Base-by-base conservation (phyloP, 1,139 yeast species). In the Meyerozyma athensensis region DNA sequence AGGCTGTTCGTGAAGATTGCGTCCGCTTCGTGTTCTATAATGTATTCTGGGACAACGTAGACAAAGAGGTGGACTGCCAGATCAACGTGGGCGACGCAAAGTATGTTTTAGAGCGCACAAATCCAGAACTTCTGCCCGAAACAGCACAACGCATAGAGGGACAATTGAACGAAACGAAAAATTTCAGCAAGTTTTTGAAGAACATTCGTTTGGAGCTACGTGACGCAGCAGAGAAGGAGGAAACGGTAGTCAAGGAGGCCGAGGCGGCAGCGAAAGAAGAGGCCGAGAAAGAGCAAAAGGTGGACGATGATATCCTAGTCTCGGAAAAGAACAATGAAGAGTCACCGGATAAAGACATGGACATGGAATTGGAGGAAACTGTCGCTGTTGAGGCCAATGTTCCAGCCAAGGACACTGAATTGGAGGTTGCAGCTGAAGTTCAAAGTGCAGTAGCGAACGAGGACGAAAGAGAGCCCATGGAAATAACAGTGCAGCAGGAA, bases 11-110 rank as follows among this genome's bases (percentile, higher is more conserved):
- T 3, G 59, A 58, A 7, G 70, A 68, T 37, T 40, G 61, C 9
- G 50, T 75, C 26, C 52, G 53, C 38, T 68, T 75, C 40, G 52
- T 55, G 2, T 75, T 75, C 43, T 53, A 47, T 19, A 72, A 74
- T 43, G 54, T 75, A n/a, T 73, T 68, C 39, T 57, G 69, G 10
- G 53, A 60, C 26, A 56, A 72, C 39, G 51, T 59, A 13, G 66
- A 62, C 30, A 57, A 58, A 21, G 67, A 64, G 43, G 71, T 61
- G 38, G 50, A 60, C 43, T 46, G 73, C 2, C 65, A 65, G 18
- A 47, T 75, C 36, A 56, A 62, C 38, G 65, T 74, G 4, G 59
- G 65, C 7, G 61, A 56, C 1, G 64, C 63, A 8, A 38, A 46
- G 2, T 70, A 68, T 44, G 49, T 48, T 12, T 46, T 73, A 2